Evolutionary conservation across 306 rosid species (phyloP).

Genomic region (Cucurbita maxima): DNA sequence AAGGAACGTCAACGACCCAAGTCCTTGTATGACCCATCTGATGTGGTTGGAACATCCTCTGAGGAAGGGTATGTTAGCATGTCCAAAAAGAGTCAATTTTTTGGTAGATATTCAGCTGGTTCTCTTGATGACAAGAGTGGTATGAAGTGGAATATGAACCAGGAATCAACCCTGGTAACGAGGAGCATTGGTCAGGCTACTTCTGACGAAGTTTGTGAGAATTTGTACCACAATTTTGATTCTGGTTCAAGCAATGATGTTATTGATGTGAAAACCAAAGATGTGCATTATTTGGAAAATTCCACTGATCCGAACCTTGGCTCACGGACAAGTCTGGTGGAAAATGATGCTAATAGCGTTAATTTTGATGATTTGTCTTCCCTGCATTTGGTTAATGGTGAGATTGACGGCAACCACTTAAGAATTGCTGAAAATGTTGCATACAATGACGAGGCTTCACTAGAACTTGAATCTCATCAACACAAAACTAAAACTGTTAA

Average conservation of each 20-base stretch:
- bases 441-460: conserved; percentile 28
- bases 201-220: conserved; percentile 53
- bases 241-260: conserved; percentile 32
- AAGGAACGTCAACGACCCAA: conserved; percentile 77
- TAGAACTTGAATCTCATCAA: conserved; percentile 35
- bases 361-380: conserved; percentile 41
- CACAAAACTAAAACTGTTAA: conserved; percentile 28
- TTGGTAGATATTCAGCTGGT: conserved; percentile 77
- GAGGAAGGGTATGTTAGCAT: conserved; percentile 74
- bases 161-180: conserved; percentile 40
- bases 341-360: conserved; percentile 30
- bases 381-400: conserved; percentile 35
- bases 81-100: conserved; percentile 56
- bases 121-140: conserved; percentile 70
- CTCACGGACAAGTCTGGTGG: conserved; percentile 33
- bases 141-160: conserved; percentile 82
- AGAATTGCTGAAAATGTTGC: conserved; percentile 33
- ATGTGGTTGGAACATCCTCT: conserved; percentile 81
- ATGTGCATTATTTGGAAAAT: conserved; percentile 20
- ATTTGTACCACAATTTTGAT: conserved; percentile 39
- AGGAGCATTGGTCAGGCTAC: conserved; percentile 39
- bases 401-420: conserved; percentile 33
- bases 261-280: conserved; percentile 36
- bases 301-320: conserved; percentile 36
- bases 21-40: conserved; percentile 77